Evolutionary conservation across 768 basidiomycete genomes (phyloP).

Genomic region (Suillus lakei): DNA sequence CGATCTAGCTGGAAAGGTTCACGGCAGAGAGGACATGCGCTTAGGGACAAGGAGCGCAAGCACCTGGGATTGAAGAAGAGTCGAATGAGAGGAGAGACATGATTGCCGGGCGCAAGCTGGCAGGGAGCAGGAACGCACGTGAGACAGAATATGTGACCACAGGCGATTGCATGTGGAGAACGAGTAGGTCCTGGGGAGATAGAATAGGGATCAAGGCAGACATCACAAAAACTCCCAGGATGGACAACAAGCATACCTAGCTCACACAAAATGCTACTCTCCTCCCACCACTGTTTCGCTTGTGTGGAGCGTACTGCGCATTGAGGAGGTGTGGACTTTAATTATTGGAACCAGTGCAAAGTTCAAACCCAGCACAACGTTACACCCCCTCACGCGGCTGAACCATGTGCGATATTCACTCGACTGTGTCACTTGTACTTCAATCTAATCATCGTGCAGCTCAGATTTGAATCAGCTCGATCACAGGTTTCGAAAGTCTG

Average conservation of each 20-base stretch:
- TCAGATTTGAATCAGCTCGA: neutral
- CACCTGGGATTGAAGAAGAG: conserved; percentile 44
- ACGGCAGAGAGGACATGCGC: conserved; percentile 69
- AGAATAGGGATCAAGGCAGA: conserved; percentile 68
- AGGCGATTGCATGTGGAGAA: conserved; percentile 73
- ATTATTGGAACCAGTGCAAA: neutral
- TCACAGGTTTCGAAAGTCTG: neutral
- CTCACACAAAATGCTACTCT: conserved; percentile 19
- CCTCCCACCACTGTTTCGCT: neutral
- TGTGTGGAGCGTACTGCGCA: neutral
- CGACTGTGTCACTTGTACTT: neutral
- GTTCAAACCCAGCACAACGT: neutral
- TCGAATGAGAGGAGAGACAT: conserved; percentile 9
- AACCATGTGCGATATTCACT: neutral
- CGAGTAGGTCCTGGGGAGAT: conserved; percentile 51
- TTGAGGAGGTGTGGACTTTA: neutral
- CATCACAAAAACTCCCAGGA: conserved; percentile 73
- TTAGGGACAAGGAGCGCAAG: conserved; percentile 52
- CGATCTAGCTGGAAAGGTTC: conserved; percentile 59
- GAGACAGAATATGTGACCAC: conserved; percentile 78
- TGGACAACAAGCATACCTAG: conserved; percentile 64
- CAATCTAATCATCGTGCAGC: neutral
- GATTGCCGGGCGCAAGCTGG: neutral
- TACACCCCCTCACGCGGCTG: neutral
- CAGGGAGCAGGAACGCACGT: conserved; percentile 47